Conservation (phyloP, 768 basidiomycete genomes). For the Pleurotus tuoliensis region DNA sequence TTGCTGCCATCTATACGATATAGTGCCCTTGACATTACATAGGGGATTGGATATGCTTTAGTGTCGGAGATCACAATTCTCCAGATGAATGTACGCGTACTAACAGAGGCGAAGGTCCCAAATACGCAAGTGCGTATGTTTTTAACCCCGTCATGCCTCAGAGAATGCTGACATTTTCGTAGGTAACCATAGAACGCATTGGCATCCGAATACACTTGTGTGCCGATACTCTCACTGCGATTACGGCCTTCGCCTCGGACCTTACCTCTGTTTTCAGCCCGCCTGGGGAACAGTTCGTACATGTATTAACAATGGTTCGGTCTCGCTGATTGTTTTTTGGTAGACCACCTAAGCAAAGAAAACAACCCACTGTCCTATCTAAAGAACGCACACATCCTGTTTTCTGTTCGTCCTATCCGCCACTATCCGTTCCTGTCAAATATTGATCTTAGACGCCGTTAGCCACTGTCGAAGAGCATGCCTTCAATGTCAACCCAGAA, state of each 20-base stretch:
- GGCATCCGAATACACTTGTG: slow-evolving; percentile 64
- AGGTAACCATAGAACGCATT: slow-evolving; percentile 57
- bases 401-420: slow-evolving; percentile 31
- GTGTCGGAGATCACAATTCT: slow-evolving; percentile 56
- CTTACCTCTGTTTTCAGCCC: slow-evolving; percentile 40
- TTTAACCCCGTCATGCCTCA: background rate
- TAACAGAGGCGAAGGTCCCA: slow-evolving; percentile 24
- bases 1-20: slow-evolving; percentile 5
- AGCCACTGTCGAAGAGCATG: slow-evolving; percentile 81
- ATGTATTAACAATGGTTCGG: background rate
- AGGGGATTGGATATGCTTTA: slow-evolving; percentile 69
- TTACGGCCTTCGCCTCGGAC: slow-evolving; percentile 54
- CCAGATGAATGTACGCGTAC: slow-evolving; percentile 37
- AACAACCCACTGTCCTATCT: slow-evolving; percentile 30
- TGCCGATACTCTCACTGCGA: slow-evolving; percentile 67
- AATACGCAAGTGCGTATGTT: slow-evolving; percentile 28
- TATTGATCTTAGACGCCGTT: background rate
- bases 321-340: background rate
- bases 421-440: background rate
- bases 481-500: slow-evolving; percentile 73
- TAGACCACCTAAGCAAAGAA: slow-evolving; percentile 23
- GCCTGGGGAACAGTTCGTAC: slow-evolving; percentile 9
- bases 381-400: slow-evolving; percentile 18
- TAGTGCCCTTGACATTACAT: background rate
- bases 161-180: background rate